Evolutionary conservation across 768 basidiomycete species (phyloP).

Genomic region (Mycena galericulata): DNA sequence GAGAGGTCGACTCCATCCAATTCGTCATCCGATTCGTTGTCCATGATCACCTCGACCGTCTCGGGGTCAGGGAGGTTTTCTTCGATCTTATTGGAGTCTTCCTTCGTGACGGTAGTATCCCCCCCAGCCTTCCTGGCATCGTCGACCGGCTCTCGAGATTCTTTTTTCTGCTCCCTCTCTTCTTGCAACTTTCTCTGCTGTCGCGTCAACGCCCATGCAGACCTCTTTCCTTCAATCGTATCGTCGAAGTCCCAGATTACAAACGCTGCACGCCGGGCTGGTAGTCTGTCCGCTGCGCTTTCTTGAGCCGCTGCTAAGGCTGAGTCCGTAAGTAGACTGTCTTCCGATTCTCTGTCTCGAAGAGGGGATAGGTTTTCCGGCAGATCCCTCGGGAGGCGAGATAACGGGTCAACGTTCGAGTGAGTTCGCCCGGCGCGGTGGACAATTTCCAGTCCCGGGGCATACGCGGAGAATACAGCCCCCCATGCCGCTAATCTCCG

Average conservation of each 20-base stretch:
- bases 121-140: background rate
- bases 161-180: too few relatives aligned
- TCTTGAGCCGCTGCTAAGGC: background rate
- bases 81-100: background rate
- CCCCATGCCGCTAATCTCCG: too few relatives aligned
- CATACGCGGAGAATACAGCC: too few relatives aligned
- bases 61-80: background rate
- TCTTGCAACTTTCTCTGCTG: background rate
- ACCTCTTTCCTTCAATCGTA: background rate
- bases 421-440: too few relatives aligned
- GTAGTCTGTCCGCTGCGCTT: background rate
- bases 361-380: background rate
- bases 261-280: background rate
- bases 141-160: too few relatives aligned
- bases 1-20: background rate
- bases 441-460: too few relatives aligned
- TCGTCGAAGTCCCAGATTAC: background rate
- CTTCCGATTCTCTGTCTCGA: background rate
- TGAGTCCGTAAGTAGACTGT: background rate
- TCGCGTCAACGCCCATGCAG: background rate
- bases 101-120: background rate
- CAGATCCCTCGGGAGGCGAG: background rate
- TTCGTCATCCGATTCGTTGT: background rate
- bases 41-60: background rate
- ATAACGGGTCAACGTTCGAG: constrained; percentile 5